Conservation (phyloP, 2,329 filamentous ascomycete species). For the Myotisia sp. region DNA sequence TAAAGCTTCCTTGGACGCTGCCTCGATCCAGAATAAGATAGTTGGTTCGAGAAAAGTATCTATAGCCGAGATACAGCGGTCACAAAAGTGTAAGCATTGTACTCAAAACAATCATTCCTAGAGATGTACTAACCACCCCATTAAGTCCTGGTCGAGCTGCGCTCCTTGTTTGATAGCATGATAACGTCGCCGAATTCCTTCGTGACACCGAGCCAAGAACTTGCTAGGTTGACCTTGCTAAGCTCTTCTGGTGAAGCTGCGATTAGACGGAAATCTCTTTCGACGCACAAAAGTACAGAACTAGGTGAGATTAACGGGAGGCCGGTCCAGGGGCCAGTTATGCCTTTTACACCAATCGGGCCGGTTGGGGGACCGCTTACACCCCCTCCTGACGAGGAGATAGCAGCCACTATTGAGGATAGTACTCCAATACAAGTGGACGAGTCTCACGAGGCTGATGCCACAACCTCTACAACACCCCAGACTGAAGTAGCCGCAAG, state of each 20-base stretch:
- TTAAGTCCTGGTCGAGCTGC: slow-evolving; percentile 60
- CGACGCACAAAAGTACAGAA: slow-evolving; percentile 19
- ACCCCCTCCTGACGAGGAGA: slow-evolving; percentile 2
- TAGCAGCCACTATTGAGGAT: slow-evolving; percentile 5
- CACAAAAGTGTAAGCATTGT: slow-evolving; percentile 57
- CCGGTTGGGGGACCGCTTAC: too few relatives aligned
- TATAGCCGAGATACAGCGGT: slow-evolving; percentile 41
- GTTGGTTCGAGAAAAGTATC: slow-evolving; percentile 61
- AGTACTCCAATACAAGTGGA: slow-evolving; percentile 11
- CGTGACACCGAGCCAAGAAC: slow-evolving; percentile 57
- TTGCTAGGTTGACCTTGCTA: slow-evolving; percentile 67
- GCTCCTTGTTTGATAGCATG: slow-evolving; percentile 55
- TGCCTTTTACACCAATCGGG: slow-evolving; percentile 22
- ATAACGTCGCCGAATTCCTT: slow-evolving; percentile 47
- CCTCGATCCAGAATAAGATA: slow-evolving; percentile 49
- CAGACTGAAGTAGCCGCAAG: slow-evolving; percentile 9
- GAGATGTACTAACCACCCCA: background rate
- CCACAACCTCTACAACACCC: slow-evolving; percentile 17
- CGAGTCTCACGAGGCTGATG: slow-evolving; percentile 20
- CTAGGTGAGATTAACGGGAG: slow-evolving; percentile 33
- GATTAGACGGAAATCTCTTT: slow-evolving; percentile 35
- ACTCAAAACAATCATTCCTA: slow-evolving; percentile 8
- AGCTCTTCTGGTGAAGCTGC: slow-evolving; percentile 41
- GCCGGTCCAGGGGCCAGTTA: slow-evolving; percentile 33
- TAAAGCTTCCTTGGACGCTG: slow-evolving; percentile 52